These are phyloP conservation scores for Daldinia sp. DNA, from an alignment of 2,329 filamentous ascomycete species.

Conservation along the genomic window DNA sequence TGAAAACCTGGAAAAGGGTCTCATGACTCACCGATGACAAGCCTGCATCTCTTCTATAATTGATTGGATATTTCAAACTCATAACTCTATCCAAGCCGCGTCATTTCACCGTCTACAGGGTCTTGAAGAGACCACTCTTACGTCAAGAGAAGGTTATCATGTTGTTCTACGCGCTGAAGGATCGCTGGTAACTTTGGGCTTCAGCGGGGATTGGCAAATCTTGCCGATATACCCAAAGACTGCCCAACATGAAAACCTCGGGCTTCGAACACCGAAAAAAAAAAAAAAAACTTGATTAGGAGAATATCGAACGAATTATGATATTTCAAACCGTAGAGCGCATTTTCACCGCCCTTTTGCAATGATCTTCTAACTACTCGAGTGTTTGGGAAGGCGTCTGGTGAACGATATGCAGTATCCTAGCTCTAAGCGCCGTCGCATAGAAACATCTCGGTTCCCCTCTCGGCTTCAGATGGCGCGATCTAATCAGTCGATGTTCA, in stretches of 20 bases:
- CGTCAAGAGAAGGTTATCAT: conserved; percentile 8
- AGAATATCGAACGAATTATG: neutral
- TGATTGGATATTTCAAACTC: conserved; percentile 19
- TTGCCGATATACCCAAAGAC: conserved; percentile 8
- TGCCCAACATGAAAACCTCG: conserved; percentile 13
- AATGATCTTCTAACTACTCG: neutral
- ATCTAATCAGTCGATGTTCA: neutral
- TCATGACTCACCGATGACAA: conserved; percentile 3
- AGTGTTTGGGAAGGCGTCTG: neutral
- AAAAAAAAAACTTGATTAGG: conserved; percentile 2
- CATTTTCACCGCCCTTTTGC: conserved; percentile 4
- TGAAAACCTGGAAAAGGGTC: neutral
- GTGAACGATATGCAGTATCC: neutral
- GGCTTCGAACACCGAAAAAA: neutral
- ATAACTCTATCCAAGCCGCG: conserved; percentile 6
- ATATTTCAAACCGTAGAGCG: neutral
- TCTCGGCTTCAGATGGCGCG: neutral
- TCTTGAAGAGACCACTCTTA: conserved; percentile 1
- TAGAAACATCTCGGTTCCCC: neutral
- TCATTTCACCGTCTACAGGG: conserved; percentile 9
- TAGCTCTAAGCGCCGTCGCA: neutral
- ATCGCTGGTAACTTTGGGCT: conserved; percentile 5
- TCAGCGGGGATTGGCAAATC: conserved; percentile 7
- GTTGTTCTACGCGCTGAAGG: neutral
- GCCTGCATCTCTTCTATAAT: conserved; percentile 15